Conservation (phyloP, 495 filamentous ascomycete genomes). For the Xylaria bambusicola region DNA sequence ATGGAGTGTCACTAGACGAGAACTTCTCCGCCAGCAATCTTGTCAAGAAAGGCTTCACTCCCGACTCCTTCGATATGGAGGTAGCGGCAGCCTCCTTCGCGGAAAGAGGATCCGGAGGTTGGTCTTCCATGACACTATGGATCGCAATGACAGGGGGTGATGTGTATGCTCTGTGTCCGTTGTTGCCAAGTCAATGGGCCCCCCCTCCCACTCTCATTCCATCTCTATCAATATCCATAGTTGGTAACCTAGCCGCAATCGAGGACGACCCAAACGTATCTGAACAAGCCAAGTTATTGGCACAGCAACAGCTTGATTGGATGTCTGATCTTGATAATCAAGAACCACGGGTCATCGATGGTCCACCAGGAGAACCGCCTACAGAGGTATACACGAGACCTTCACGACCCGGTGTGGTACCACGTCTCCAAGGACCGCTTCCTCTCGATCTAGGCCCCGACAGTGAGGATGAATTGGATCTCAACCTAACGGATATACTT, state of each 20-base stretch:
- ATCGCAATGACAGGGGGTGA: slow-evolving; percentile 86
- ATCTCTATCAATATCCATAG: slow-evolving; percentile 71
- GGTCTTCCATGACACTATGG: slow-evolving; percentile 92
- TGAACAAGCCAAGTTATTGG: slow-evolving; percentile 59
- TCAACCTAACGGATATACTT: slow-evolving; percentile 56
- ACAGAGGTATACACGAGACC: slow-evolving; percentile 71
- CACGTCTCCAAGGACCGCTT: slow-evolving; percentile 85
- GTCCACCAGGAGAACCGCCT: slow-evolving; percentile 37
- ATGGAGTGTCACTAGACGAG: slow-evolving; percentile 73
- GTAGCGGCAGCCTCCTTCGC: slow-evolving; percentile 84
- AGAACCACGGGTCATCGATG: slow-evolving; percentile 59
- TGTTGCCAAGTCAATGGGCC: slow-evolving; percentile 80
- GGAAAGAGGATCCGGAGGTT: slow-evolving; percentile 72
- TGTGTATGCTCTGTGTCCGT: slow-evolving; percentile 86
- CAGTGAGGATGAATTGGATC: slow-evolving; percentile 67
- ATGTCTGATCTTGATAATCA: slow-evolving; percentile 78
- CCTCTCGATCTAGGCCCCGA: slow-evolving; percentile 65
- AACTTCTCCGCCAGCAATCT: slow-evolving; percentile 73
- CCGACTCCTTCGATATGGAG: slow-evolving; percentile 83
- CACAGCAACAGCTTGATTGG: slow-evolving; percentile 76
- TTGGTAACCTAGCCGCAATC: slow-evolving; percentile 62
- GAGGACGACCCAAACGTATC: slow-evolving; percentile 59
- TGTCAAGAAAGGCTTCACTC: slow-evolving; percentile 77
- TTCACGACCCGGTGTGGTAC: slow-evolving; percentile 66
- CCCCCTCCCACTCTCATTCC: slow-evolving; percentile 74